Conservation (phyloP, 345 rosid species). For the Clausena lansium region DNA sequence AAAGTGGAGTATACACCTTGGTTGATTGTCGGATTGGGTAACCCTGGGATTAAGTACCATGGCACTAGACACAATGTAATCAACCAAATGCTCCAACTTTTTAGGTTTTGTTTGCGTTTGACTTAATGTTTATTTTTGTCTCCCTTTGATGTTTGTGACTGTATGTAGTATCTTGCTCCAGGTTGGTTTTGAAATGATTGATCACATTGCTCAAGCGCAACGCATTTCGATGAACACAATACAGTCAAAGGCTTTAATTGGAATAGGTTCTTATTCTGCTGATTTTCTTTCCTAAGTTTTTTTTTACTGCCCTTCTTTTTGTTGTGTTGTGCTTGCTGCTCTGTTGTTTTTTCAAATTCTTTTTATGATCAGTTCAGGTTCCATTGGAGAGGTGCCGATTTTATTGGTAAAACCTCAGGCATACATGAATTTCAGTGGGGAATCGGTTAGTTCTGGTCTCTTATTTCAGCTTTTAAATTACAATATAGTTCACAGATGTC, state of each 20-base stretch:
- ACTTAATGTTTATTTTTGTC: neutral
- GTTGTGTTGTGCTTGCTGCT: slow-evolving; percentile 15
- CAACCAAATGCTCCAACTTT: neutral
- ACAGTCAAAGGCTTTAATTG: slow-evolving; percentile 84
- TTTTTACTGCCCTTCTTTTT: neutral
- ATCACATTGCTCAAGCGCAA: slow-evolving; percentile 57
- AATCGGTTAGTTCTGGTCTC: slow-evolving; percentile 56
- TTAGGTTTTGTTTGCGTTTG: neutral
- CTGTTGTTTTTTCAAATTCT: slow-evolving; percentile 29
- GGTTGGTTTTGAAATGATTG: slow-evolving; percentile 96
- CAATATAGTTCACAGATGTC: neutral
- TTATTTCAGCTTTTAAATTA: slow-evolving; percentile 1
- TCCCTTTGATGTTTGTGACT: slow-evolving; percentile 15
- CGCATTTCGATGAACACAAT: slow-evolving; percentile 70
- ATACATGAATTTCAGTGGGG: slow-evolving; percentile 94
- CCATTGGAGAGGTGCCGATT: slow-evolving; percentile 81
- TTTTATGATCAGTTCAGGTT: slow-evolving; percentile 65
- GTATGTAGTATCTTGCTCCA: slow-evolving; percentile 22
- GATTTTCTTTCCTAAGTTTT: slow-evolving; percentile 12
- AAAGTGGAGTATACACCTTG: slow-evolving; percentile 86
- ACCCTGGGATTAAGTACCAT: slow-evolving; percentile 90
- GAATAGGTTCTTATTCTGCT: slow-evolving; percentile 63
- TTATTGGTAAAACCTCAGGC: slow-evolving; percentile 89
- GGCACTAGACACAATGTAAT: slow-evolving; percentile 96
- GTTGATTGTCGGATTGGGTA: slow-evolving; percentile 92